Conservation (phyloP, 345 rosid genomes). For the Rhizophora mangle region DNA sequence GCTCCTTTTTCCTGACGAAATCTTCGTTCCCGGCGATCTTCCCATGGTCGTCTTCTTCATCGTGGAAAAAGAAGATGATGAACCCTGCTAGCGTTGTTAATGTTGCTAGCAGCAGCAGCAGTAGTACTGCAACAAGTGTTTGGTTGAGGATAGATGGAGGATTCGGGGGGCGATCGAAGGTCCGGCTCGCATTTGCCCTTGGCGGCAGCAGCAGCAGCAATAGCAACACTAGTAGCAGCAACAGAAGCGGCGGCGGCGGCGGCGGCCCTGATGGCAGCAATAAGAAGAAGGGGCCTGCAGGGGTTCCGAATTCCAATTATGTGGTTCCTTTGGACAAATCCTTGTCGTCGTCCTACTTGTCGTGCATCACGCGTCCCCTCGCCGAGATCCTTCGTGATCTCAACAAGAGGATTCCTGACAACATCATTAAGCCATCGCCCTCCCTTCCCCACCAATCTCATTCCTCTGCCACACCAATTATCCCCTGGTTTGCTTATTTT, state of each 20-base stretch:
- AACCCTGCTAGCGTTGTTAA: not conserved
- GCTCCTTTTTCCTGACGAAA: slow-evolving; percentile 1
- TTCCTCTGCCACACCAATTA: slow-evolving; percentile 42
- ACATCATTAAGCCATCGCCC: slow-evolving; percentile 44
- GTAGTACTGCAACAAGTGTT: no score
- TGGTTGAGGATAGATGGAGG: slow-evolving; percentile 31
- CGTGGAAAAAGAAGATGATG: not conserved
- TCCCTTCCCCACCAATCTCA: slow-evolving; percentile 12
- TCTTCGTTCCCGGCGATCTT: not conserved
- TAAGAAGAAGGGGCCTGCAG: no score
- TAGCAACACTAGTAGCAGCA: no score
- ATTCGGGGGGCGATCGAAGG: no score
- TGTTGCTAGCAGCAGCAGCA: slow-evolving; percentile 23
- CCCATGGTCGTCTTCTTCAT: not conserved
- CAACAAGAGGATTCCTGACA: slow-evolving; percentile 90
- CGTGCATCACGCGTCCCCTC: slow-evolving; percentile 83
- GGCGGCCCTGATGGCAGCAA: no score
- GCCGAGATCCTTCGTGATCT: slow-evolving; percentile 96
- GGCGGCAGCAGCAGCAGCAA: no score
- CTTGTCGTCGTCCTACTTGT: slow-evolving; percentile 48
- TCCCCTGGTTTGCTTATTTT: slow-evolving; percentile 61
- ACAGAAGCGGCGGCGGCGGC: no score
- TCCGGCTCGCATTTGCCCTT: no score
- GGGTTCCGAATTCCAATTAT: slow-evolving; percentile 78
- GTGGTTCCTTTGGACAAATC: slow-evolving; percentile 90